These are phyloP conservation scores for Termitomyces heimii DNA, from an alignment of 768 basidiomycete genomes.

Conservation along the genomic window DNA sequence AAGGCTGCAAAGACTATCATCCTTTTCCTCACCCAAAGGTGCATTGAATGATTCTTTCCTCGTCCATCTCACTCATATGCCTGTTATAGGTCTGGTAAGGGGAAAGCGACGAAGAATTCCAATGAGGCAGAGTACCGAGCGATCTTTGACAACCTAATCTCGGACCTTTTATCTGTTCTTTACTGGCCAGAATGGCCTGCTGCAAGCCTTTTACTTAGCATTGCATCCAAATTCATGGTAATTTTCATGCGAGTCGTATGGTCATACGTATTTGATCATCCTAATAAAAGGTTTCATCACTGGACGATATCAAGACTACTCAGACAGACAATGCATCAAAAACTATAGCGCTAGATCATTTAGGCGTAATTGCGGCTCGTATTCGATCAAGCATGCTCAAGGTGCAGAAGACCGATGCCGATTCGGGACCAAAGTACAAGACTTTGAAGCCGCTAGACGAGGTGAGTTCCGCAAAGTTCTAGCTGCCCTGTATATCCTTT, in stretches of 20 bases:
- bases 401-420: slow-evolving; percentile 28
- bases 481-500: not conserved
- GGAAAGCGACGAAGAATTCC: slow-evolving; percentile 82
- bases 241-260: not conserved
- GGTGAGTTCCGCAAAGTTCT: slow-evolving; percentile 30
- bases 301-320: slow-evolving; percentile 73
- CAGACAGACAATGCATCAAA: slow-evolving; percentile 82
- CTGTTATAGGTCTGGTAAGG: slow-evolving; percentile 66
- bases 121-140: slow-evolving; percentile 92
- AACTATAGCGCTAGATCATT: slow-evolving; percentile 85
- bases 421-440: slow-evolving; percentile 24
- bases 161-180: slow-evolving; percentile 81
- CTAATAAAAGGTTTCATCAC: slow-evolving; percentile 56
- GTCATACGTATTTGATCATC: not conserved
- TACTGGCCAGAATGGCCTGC: slow-evolving; percentile 99
- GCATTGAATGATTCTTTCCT: not conserved
- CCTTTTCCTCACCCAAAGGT: slow-evolving; percentile 68
- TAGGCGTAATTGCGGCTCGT: slow-evolving; percentile 87
- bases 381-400: slow-evolving; percentile 57
- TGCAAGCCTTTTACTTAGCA: slow-evolving; percentile 71
- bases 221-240: slow-evolving; percentile 86
- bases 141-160: slow-evolving; percentile 88
- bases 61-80: not conserved
- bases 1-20: slow-evolving; percentile 84
- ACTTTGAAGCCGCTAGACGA: slow-evolving; percentile 64